Conservation (phyloP, 2,329 filamentous ascomycete species). For the Trichothecium roseum region DNA sequence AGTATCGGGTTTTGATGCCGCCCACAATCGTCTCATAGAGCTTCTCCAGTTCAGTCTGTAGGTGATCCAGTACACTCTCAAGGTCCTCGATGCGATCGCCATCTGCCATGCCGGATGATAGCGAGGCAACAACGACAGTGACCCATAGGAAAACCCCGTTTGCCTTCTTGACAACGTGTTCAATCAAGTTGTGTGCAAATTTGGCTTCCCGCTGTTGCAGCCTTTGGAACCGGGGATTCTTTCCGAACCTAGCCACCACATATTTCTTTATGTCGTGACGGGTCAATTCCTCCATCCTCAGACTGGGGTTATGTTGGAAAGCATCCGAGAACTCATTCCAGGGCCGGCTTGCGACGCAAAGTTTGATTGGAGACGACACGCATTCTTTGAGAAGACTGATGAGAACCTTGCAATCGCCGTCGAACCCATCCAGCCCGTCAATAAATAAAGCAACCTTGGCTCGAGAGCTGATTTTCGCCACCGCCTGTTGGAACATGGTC, state of each 20-base stretch:
- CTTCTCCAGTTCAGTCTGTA: not conserved
- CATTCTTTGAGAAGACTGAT: slow-evolving; percentile 1
- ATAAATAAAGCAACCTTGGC: slow-evolving; percentile 1
- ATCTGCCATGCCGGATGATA: not conserved
- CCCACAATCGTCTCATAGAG: not conserved
- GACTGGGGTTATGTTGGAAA: not conserved
- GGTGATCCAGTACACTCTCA: not conserved
- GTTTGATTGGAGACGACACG: slow-evolving; percentile 1
- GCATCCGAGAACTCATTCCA: slow-evolving; percentile 1
- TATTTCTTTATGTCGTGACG: not conserved
- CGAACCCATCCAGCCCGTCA: slow-evolving; percentile 2
- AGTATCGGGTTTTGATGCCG: no score
- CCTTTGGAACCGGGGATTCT: no score
- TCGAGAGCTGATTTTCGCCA: not conserved
- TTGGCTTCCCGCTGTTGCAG: not conserved
- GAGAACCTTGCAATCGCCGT: slow-evolving; percentile 1
- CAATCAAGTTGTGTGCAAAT: not conserved
- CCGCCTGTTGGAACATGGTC: not conserved
- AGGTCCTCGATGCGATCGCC: slow-evolving; percentile 1
- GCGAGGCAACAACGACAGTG: not conserved
- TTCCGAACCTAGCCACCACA: not conserved
- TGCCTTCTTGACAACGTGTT: not conserved
- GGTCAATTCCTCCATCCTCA: not conserved
- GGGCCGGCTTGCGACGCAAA: not conserved
- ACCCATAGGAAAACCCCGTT: slow-evolving; percentile 1